Conservation (phyloP, 139 green algal species). For the Eudorina sp. region DNA sequence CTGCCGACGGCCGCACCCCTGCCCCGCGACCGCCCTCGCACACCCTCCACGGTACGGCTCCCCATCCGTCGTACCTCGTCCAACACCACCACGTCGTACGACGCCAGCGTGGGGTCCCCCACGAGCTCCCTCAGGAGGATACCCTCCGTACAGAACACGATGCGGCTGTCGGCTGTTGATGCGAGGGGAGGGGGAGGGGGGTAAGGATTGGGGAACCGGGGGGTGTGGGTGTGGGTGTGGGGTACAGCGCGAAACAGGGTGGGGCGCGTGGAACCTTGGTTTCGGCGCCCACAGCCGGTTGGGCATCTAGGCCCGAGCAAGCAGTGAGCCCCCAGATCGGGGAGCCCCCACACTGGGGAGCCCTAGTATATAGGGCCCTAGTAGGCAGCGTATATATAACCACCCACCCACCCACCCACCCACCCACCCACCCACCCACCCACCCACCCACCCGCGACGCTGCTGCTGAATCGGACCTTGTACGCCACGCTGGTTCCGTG, state of each 20-base stretch:
- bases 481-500: constrained; percentile 71
- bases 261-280: too few relatives aligned
- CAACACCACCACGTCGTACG: constrained; percentile 76
- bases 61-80: constrained; percentile 75
- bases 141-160: constrained; percentile 66
- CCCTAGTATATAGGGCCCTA: not conserved
- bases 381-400: not conserved
- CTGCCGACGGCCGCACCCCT: too few relatives aligned
- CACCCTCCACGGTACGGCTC: too few relatives aligned
- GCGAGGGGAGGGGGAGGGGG: not conserved
- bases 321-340: too few relatives aligned
- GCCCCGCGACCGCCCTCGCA: too few relatives aligned
- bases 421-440: not conserved
- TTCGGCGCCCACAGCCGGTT: too few relatives aligned
- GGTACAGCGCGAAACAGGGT: too few relatives aligned
- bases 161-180: not conserved
- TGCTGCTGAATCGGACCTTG: constrained; percentile 72
- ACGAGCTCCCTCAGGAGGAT: constrained; percentile 78
- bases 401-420: not conserved
- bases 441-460: constrained; percentile 45
- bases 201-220: not conserved
- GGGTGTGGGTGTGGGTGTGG: not conserved
- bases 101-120: constrained; percentile 58
- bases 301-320: too few relatives aligned
- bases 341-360: not conserved